A percentile compares a stretch with the other conserved stretches of the same genome.
These are phyloP conservation scores for Tetragonia tetragonoides DNA, from an alignment of 148 eudicot species.

Conservation along the genomic window DNA sequence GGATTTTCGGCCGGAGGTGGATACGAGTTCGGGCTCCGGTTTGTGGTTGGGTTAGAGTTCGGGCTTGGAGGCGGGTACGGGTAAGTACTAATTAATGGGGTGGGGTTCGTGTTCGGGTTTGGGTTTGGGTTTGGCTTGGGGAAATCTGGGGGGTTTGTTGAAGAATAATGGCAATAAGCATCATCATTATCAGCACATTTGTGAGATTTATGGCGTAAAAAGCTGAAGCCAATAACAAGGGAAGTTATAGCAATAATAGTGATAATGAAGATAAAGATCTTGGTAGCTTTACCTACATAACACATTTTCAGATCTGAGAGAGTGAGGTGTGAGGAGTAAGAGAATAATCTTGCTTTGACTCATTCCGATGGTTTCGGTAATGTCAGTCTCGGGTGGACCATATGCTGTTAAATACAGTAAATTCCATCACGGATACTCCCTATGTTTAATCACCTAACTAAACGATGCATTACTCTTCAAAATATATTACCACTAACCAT, in stretches of 20 bases:
- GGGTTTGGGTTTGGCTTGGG: slow-evolving; percentile 21
- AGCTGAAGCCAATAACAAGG: slow-evolving; percentile 59
- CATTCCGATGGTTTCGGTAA: too few relatives aligned
- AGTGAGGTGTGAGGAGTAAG: too few relatives aligned
- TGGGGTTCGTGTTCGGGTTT: slow-evolving; percentile 12
- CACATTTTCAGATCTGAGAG: too few relatives aligned
- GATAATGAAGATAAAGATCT: slow-evolving; percentile 87
- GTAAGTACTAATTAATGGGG: background rate
- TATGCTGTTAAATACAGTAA: too few relatives aligned
- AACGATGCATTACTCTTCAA: too few relatives aligned
- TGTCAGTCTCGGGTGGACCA: too few relatives aligned
- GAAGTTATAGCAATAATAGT: slow-evolving; percentile 50
- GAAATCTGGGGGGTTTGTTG: slow-evolving; percentile 17
- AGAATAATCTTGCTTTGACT: too few relatives aligned
- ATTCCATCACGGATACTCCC: too few relatives aligned
- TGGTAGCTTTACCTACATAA: slow-evolving; percentile 92
- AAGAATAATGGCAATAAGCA: slow-evolving; percentile 16
- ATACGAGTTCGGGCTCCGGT: slow-evolving; percentile 11
- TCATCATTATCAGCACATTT: slow-evolving; percentile 38
- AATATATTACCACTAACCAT: too few relatives aligned
- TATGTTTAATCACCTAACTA: too few relatives aligned
- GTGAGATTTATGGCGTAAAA: slow-evolving; percentile 43
- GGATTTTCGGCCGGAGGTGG: background rate
- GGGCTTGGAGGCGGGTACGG: slow-evolving; percentile 25
- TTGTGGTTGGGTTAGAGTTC: background rate